Evolutionary conservation across 805 yeast genomes (phyloP), one percentile per base, ranked within the genome.

Genomic region (Spathaspora gorwiae): DNA sequence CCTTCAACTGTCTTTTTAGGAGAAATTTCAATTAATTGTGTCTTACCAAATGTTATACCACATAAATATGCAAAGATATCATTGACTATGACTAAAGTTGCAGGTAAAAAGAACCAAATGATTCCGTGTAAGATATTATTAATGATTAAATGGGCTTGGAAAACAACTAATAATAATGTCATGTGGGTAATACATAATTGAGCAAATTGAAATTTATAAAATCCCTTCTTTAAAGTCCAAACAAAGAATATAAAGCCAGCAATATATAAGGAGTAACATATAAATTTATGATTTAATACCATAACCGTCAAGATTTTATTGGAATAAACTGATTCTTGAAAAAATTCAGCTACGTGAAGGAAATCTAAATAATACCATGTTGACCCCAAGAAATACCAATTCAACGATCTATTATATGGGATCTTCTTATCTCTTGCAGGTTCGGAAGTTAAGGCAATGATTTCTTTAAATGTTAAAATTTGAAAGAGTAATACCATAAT

Each of bases 1-100:
- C 99, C 99, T 70, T 94, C 99, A 33, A 92, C 90, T 3, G 99
- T 94, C 69, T 94, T 94, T 67, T 94, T 94, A 46, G 99, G 99
- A 10, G 97, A 88, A 51, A 94, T 89, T 42, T 86, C 89, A 55
- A 94, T 88, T 57, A 94, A 79, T 60, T 88, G 96, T 34, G 97
- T 92, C 51, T 76, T 80, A 45, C 99, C 99, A 68, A 94, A 89
- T 1, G 98, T 87, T 53, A 94, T 94, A 39, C 99, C 99, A 69
- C 98, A 94, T 40, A 94, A 73, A 62, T 94, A 94, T 26, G 99
- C 99, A 75, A 89, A 90, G 44, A 92, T 90, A 62, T 94, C 99
- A 63, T 94, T 94, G 45, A 88, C 86, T 54, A 94, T 88, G 41
- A 94, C 99, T 57, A 92, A 74, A 2, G 94, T 84, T 49, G 88